Conservation (phyloP, 1,139 yeast species). For the Torulaspora globosa region DNA sequence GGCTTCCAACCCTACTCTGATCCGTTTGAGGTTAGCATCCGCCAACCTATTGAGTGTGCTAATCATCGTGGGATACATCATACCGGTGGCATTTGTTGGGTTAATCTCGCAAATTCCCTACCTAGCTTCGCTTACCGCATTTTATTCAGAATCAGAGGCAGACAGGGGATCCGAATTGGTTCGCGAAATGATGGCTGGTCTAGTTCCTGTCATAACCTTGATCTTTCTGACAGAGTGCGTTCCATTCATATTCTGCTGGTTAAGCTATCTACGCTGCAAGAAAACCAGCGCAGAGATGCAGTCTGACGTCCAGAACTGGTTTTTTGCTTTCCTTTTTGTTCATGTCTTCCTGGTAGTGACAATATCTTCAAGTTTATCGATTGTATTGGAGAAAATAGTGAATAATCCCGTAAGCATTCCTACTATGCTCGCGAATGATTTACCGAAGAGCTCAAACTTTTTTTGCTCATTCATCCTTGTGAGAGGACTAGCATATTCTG, state of each 20-base stretch:
- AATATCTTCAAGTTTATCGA: conserved; percentile 73
- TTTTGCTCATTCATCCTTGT: conserved; percentile 70
- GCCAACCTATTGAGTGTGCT: conserved; percentile 45
- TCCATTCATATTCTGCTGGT: conserved; percentile 47
- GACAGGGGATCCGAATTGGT: conserved; percentile 52
- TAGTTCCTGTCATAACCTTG: conserved; percentile 59
- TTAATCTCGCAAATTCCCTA: conserved; percentile 62
- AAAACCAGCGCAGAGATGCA: conserved; percentile 56
- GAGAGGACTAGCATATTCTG: conserved; percentile 70
- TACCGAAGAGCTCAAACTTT: conserved; percentile 79
- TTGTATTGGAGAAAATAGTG: conserved; percentile 58
- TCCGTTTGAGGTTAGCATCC: conserved; percentile 40
- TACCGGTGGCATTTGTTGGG: conserved; percentile 71
- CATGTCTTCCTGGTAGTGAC: conserved; percentile 84
- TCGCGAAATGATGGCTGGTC: conserved; percentile 50
- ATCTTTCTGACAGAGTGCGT: conserved; percentile 55
- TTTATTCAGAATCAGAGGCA: conserved; percentile 42
- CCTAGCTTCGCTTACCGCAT: conserved; percentile 52
- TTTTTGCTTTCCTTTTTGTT: conserved; percentile 65
- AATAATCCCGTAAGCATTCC: conserved; percentile 73
- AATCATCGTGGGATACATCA: conserved; percentile 56
- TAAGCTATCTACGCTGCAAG: conserved; percentile 50
- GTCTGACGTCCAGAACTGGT: conserved; percentile 60
- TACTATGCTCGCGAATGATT: conserved; percentile 61
- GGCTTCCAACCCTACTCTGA: conserved; percentile 37